Percentiles rank a stretch among this genome's conserved stretches.
These are phyloP conservation scores for Blastocystis sp. DNA, from an alignment of 352 stramenopile genomes.

Conservation along the genomic window DNA sequence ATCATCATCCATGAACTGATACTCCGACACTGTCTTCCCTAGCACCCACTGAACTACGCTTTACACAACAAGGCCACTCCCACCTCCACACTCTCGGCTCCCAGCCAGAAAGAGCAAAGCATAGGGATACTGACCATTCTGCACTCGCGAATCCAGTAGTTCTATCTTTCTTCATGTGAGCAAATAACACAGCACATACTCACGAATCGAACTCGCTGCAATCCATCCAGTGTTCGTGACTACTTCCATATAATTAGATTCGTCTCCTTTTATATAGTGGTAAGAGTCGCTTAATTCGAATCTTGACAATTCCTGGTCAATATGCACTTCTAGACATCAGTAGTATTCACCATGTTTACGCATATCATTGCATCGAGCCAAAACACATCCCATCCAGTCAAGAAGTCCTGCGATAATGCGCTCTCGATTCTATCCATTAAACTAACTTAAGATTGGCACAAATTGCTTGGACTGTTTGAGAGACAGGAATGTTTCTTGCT, in stretches of 20 bases:
- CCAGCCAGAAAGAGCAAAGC: background rate
- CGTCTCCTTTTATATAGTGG: background rate
- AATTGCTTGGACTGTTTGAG: background rate
- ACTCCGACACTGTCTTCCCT: background rate
- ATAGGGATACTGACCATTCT: background rate
- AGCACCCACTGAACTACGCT: constrained; percentile 7
- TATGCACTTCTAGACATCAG: background rate
- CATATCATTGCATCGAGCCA: background rate
- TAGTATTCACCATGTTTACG: background rate
- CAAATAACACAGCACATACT: background rate
- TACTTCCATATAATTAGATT: background rate
- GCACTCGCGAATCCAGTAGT: background rate
- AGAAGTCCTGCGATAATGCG: background rate
- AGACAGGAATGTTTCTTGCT: background rate
- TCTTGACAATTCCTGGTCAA: background rate
- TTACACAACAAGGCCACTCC: background rate
- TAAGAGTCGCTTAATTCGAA: background rate
- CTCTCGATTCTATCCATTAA: background rate
- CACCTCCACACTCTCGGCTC: background rate
- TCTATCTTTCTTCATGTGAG: background rate
- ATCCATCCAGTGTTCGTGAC: background rate
- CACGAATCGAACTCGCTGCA: background rate
- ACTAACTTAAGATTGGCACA: background rate
- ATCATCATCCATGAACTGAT: background rate
- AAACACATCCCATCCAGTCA: constrained; percentile 1